Percentiles rank a stretch among this genome's conserved stretches.
Evolutionary conservation across 1,284 basidiomycete species (phyloP).

Genomic region (Ceratobasidium sp.): DNA sequence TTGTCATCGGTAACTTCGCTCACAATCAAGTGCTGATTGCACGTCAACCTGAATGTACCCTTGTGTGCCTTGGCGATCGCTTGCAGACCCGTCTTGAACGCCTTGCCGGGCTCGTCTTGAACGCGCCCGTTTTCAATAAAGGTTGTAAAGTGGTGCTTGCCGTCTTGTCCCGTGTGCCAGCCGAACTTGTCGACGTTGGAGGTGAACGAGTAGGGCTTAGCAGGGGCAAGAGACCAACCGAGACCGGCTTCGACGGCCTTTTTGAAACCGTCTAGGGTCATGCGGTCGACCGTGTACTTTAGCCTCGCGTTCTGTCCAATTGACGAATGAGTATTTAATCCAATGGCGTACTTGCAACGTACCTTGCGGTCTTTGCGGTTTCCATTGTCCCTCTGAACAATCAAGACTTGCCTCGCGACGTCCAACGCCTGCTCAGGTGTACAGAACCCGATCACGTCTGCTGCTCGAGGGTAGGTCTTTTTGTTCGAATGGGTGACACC

Average conservation of each 20-base stretch:
- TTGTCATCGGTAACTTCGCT: conserved; percentile 82
- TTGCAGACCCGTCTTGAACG: conserved; percentile 92
- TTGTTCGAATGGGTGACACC: conserved; percentile 99
- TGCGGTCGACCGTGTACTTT: conserved; percentile 97
- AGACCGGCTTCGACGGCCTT: conserved; percentile 89
- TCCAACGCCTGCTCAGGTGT: conserved; percentile 84
- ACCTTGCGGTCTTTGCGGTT: conserved; percentile 80
- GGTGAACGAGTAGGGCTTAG: conserved; percentile 82
- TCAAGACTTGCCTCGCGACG: conserved; percentile 92
- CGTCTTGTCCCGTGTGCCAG: conserved; percentile 88
- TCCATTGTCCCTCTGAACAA: conserved; percentile 94
- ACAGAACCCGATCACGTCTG: conserved; percentile 91
- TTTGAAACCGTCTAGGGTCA: conserved; percentile 87
- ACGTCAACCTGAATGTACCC: conserved; percentile 89
- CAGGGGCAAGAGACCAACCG: conserved; percentile 78
- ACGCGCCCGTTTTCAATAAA: conserved; percentile 99
- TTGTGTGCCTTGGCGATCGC: conserved; percentile 96
- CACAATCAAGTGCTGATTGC: conserved; percentile 94
- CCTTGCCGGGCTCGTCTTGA: conserved; percentile 86
- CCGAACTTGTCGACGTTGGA: conserved; percentile 94
- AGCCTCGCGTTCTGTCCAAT: conserved; percentile 86
- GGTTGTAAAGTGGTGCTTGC: conserved; percentile 89
- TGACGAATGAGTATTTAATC: background rate
- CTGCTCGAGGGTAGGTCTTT: conserved; percentile 95
- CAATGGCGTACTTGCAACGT: conserved; percentile 48